phyloP scores from a whole-genome alignment of 768 basidiomycete species.

The Hortiboletus flavorubellus region DNA sequence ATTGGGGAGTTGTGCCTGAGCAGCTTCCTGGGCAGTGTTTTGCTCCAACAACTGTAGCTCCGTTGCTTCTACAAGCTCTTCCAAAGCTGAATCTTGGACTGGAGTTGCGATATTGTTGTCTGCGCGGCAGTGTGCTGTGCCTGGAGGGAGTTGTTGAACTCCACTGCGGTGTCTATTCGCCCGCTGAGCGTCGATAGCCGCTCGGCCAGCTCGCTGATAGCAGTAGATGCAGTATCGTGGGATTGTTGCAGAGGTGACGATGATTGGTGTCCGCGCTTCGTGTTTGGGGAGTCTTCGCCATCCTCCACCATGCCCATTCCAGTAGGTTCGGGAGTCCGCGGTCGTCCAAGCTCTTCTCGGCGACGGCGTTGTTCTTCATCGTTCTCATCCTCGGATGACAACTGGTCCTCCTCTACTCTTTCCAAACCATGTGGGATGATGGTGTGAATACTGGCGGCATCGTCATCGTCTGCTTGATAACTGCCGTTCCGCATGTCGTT shows the following conservation, averaged over 20 bases:
- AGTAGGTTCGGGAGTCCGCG: conserved; percentile 79
- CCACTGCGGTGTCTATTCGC: conserved; percentile 74
- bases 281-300: conserved; percentile 36
- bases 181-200: conserved; percentile 60
- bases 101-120: conserved; percentile 63
- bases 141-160: conserved; percentile 70
- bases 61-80: conserved; percentile 56
- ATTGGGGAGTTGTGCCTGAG: conserved; percentile 31
- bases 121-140: conserved; percentile 77
- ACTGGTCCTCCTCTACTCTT: conserved; percentile 63
- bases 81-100: conserved; percentile 68
- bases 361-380: conserved; percentile 46
- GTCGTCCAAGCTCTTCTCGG: conserved; percentile 61
- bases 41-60: conserved; percentile 40
- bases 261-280: conserved; percentile 18
- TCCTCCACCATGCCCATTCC: conserved; percentile 50
- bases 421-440: conserved; percentile 67
- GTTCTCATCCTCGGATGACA: conserved; percentile 37
- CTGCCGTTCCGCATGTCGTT: conserved; percentile 12
- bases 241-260: conserved; percentile 16
- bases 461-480: conserved; percentile 58
- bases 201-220: conserved; percentile 55
- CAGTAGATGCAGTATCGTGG: conserved; percentile 29
- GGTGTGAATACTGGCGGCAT: conserved; percentile 69
- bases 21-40: conserved; percentile 35